phyloP scores from a whole-genome alignment of 2,329 filamentous ascomycete genomes.

The Neonectria coccinea region DNA sequence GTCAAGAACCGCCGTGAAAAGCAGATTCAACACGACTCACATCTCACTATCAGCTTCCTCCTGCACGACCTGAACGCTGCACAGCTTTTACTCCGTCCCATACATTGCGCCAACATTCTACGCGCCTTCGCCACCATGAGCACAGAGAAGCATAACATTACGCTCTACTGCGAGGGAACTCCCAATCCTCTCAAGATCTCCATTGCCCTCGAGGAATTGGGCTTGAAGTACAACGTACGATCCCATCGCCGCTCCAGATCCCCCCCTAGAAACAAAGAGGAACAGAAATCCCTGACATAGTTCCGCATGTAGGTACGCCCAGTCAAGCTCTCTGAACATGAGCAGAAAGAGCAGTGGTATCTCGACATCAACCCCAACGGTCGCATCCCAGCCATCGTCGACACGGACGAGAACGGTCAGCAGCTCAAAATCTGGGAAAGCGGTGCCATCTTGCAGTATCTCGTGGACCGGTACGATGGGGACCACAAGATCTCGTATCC shows the following conservation, averaged over 20 bases:
- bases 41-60: neutral
- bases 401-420: slow-evolving; percentile 79
- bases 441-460: slow-evolving; percentile 85
- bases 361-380: slow-evolving; percentile 93
- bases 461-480: slow-evolving; percentile 83
- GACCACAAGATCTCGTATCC: slow-evolving; percentile 88
- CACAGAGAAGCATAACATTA: slow-evolving; percentile 69
- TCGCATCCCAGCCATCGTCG: slow-evolving; percentile 87
- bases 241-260: neutral
- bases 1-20: slow-evolving; percentile 2
- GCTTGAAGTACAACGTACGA: slow-evolving; percentile 79
- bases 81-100: neutral
- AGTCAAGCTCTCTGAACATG: slow-evolving; percentile 77
- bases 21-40: neutral
- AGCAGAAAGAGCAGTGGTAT: slow-evolving; percentile 89
- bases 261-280: neutral
- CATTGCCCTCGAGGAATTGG: slow-evolving; percentile 87
- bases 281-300: neutral
- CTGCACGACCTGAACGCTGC: neutral
- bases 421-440: slow-evolving; percentile 85
- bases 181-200: slow-evolving; percentile 93
- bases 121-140: slow-evolving; percentile 43
- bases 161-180: slow-evolving; percentile 84
- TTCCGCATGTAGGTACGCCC: slow-evolving; percentile 59
- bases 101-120: neutral